Evolutionary conservation across 345 rosid species (phyloP).

Genomic region (Lumnitzera littorea): DNA sequence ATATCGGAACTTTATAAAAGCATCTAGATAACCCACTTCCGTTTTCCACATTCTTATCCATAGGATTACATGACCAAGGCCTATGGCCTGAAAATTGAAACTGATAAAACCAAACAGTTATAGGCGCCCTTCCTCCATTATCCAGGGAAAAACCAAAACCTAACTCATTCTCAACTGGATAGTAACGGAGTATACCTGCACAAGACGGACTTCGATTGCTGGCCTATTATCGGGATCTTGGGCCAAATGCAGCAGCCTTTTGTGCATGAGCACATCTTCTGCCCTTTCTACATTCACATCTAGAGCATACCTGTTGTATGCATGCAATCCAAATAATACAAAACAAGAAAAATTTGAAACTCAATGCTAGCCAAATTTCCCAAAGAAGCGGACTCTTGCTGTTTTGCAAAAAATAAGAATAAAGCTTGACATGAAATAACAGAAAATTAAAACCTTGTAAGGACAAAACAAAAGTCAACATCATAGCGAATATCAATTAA

Average conservation of each 20-base stretch:
- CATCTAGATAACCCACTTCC: no score
- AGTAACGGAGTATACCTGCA: slow-evolving; percentile 44
- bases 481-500: no score
- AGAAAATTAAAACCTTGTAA: no score
- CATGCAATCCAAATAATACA: neutral
- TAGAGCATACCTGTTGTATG: slow-evolving; percentile 62
- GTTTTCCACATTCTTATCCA: no score
- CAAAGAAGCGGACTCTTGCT: neutral
- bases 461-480: no score
- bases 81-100: no score
- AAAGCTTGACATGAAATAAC: no score
- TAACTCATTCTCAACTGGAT: neutral
- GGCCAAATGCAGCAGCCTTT: slow-evolving; percentile 48
- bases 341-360: neutral
- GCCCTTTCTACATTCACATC: slow-evolving; percentile 98
- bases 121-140: no score
- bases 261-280: slow-evolving; percentile 87
- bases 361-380: no score
- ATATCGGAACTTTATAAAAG: no score
- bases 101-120: no score
- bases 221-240: slow-evolving; percentile 49
- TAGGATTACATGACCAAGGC: no score
- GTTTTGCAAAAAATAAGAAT: neutral
- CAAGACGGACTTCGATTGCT: slow-evolving; percentile 57
- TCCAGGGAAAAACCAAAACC: neutral